Conservation (phyloP, 805 yeast species). For the Kodamaea kakaduensis region DNA sequence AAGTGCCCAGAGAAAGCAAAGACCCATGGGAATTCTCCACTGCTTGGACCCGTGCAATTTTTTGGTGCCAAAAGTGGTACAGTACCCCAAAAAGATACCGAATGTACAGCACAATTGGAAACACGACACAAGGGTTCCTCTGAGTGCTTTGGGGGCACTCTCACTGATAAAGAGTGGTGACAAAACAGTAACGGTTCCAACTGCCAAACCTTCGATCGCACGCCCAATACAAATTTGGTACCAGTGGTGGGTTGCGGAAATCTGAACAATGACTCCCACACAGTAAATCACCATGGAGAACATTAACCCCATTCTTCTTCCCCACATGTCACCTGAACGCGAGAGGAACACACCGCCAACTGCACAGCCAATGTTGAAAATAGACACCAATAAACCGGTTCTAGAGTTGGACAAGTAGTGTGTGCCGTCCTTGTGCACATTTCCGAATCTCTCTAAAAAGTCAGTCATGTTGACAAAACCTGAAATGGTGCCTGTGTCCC, state of each 20-base stretch:
- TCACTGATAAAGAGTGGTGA: slow-evolving; percentile 26
- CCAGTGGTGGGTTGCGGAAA: slow-evolving; percentile 20
- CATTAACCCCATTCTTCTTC: slow-evolving; percentile 26
- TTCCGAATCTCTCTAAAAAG: slow-evolving; percentile 21
- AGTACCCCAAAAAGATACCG: slow-evolving; percentile 27
- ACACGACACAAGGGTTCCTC: slow-evolving; percentile 28
- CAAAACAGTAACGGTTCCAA: slow-evolving; percentile 25
- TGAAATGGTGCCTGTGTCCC: slow-evolving; percentile 30
- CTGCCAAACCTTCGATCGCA: slow-evolving; percentile 26
- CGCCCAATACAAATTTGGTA: slow-evolving; percentile 25
- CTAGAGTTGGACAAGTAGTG: slow-evolving; percentile 21
- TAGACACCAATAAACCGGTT: slow-evolving; percentile 25
- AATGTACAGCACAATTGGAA: slow-evolving; percentile 26
- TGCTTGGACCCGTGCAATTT: slow-evolving; percentile 20
- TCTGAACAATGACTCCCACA: slow-evolving; percentile 26
- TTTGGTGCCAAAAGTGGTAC: slow-evolving; percentile 25
- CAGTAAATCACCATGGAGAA: slow-evolving; percentile 25
- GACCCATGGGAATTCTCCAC: slow-evolving; percentile 28
- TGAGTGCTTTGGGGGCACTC: slow-evolving; percentile 24
- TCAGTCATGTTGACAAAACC: slow-evolving; percentile 29
- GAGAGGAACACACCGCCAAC: slow-evolving; percentile 26
- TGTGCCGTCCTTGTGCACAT: slow-evolving; percentile 14
- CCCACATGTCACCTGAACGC: slow-evolving; percentile 23
- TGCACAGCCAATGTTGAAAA: slow-evolving; percentile 29
- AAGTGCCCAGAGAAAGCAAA: slow-evolving; percentile 27